A percentile compares a stretch with the other conserved stretches of the same genome.
Conservation (phyloP, 805 yeast species). For the Cyberlindnera euphorbiiphila region DNA sequence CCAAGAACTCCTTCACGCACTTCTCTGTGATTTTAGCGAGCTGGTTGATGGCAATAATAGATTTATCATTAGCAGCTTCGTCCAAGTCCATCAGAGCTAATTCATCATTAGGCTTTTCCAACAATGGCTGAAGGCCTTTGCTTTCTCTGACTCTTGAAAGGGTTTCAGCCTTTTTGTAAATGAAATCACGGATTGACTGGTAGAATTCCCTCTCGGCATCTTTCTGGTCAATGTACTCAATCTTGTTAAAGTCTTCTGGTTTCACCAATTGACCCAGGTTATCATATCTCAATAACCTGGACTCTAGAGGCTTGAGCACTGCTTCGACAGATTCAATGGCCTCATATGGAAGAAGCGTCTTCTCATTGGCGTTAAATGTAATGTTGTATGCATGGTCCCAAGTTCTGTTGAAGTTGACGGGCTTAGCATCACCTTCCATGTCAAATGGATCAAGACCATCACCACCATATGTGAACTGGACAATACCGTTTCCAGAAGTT, state of each 20-base stretch:
- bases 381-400: slow-evolving; percentile 90
- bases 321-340: slow-evolving; percentile 51
- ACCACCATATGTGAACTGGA: slow-evolving; percentile 97
- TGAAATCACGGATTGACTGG: slow-evolving; percentile 64
- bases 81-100: slow-evolving; percentile 38
- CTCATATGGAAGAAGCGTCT: slow-evolving; percentile 67
- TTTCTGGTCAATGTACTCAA: slow-evolving; percentile 71
- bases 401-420: slow-evolving; percentile 88
- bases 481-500: slow-evolving; percentile 93
- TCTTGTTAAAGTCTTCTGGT: slow-evolving; percentile 41
- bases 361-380: slow-evolving; percentile 54
- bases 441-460: slow-evolving; percentile 97
- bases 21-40: slow-evolving; percentile 59
- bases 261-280: slow-evolving; percentile 58
- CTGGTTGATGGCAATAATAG: slow-evolving; percentile 54
- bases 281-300: slow-evolving; percentile 60
- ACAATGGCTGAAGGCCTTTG: slow-evolving; percentile 45
- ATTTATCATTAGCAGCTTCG: slow-evolving; percentile 32
- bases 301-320: slow-evolving; percentile 59
- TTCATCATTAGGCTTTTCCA: slow-evolving; percentile 43
- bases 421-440: slow-evolving; percentile 98
- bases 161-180: slow-evolving; percentile 49
- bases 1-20: slow-evolving; percentile 62
- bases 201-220: slow-evolving; percentile 90
- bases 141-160: slow-evolving; percentile 55